Evolutionary conservation across 2,329 filamentous ascomycete species (phyloP).

Genomic region (Trichoderma koningiopsis): DNA sequence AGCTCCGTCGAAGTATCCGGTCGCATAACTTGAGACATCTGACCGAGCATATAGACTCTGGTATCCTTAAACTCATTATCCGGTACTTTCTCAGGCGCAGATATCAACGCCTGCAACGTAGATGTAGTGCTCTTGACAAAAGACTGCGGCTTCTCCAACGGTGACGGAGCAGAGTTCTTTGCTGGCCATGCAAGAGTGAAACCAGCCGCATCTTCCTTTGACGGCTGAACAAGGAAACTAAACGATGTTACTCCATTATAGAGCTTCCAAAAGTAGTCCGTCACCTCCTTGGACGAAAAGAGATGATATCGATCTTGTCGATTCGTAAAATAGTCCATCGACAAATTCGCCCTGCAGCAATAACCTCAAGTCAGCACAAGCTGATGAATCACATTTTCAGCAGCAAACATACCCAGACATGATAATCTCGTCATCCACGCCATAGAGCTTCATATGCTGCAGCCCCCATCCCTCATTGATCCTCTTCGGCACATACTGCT

Average conservation of each 20-base stretch:
- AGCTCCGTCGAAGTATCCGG: slow-evolving; percentile 86
- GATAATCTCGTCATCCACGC: slow-evolving; percentile 92
- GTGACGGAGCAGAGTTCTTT: slow-evolving; percentile 73
- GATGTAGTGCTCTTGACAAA: slow-evolving; percentile 72
- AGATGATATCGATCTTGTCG: slow-evolving; percentile 93
- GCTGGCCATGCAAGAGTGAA: slow-evolving; percentile 73
- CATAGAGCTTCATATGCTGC: slow-evolving; percentile 99
- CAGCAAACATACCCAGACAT: slow-evolving; percentile 70
- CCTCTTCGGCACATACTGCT: slow-evolving; percentile 79
- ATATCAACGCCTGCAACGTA: slow-evolving; percentile 67
- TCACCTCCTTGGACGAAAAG: slow-evolving; percentile 76
- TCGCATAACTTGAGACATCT: slow-evolving; percentile 81
- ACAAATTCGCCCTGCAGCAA: slow-evolving; percentile 87
- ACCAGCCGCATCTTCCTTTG: slow-evolving; percentile 52
- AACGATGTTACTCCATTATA: slow-evolving; percentile 77
- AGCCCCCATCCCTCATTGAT: slow-evolving; percentile 99
- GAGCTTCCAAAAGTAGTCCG: slow-evolving; percentile 78
- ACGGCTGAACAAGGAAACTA: slow-evolving; percentile 77
- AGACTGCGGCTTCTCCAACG: slow-evolving; percentile 66
- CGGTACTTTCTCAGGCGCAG: slow-evolving; percentile 32
- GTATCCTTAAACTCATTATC: slow-evolving; percentile 55
- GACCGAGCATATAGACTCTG: slow-evolving; percentile 80
- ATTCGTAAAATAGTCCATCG: slow-evolving; percentile 93
- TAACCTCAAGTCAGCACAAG: background rate
- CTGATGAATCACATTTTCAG: background rate